These are phyloP conservation scores for Kwoniella dejecticola DNA, from an alignment of 768 basidiomycete species.

Conservation along the genomic window DNA sequence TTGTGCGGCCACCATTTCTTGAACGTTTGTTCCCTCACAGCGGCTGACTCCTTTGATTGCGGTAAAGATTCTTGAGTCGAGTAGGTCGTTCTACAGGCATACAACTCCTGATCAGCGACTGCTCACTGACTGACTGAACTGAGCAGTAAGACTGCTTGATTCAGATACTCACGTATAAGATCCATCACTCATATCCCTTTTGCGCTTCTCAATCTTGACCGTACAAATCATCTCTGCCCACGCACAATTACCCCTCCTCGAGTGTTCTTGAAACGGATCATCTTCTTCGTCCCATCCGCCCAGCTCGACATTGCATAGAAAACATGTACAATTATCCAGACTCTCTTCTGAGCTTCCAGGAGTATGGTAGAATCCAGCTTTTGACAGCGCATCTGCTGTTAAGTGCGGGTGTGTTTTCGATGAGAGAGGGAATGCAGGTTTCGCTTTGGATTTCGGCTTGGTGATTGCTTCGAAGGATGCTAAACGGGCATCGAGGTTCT, in stretches of 20 bases:
- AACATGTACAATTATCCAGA: constrained; percentile 76
- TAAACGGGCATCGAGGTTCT: constrained; percentile 62
- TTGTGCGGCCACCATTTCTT: constrained; percentile 54
- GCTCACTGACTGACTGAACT: too few relatives aligned
- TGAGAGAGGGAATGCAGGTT: constrained; percentile 71
- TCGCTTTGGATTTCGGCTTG: constrained; percentile 60
- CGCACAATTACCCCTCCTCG: constrained; percentile 71
- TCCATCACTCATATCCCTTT: constrained; percentile 27
- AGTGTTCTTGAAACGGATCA: constrained; percentile 84
- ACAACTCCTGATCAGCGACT: not conserved
- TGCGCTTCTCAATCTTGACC: constrained; percentile 55
- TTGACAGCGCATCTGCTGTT: constrained; percentile 73
- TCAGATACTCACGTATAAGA: constrained; percentile 14
- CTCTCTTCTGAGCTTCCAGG: constrained; percentile 63
- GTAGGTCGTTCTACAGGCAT: constrained; percentile 14
- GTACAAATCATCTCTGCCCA: constrained; percentile 84
- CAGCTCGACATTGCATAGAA: constrained; percentile 76
- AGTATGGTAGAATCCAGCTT: constrained; percentile 85
- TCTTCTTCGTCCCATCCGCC: constrained; percentile 82
- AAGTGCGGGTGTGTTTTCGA: constrained; percentile 62
- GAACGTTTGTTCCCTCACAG: constrained; percentile 40
- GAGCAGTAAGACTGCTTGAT: not conserved
- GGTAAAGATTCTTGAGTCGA: constrained; percentile 36
- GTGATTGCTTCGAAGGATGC: constrained; percentile 69
- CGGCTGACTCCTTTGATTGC: constrained; percentile 31